These are phyloP conservation scores for Xylaria polymorpha DNA, from an alignment of 2,329 filamentous ascomycete genomes.

Conservation along the genomic window DNA sequence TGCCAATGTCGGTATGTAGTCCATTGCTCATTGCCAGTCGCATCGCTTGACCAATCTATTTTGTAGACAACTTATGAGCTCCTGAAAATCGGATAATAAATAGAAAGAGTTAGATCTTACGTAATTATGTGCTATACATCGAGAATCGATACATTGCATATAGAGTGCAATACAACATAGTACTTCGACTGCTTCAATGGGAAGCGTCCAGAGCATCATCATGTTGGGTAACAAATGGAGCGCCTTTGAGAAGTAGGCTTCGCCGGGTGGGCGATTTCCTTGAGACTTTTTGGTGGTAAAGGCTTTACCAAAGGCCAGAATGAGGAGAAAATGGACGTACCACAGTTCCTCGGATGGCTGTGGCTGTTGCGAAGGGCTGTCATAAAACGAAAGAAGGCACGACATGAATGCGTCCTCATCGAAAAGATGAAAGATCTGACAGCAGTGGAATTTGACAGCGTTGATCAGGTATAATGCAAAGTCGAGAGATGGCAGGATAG, in stretches of 20 bases:
- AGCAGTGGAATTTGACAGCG: conserved; percentile 13
- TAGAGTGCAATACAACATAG: conserved; percentile 17
- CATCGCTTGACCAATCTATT: conserved; percentile 19
- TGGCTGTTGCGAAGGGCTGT: not conserved
- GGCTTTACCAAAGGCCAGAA: conserved; percentile 16
- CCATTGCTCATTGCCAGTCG: conserved; percentile 12
- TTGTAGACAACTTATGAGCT: not conserved
- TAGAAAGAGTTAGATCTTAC: not conserved
- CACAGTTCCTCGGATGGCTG: conserved; percentile 3
- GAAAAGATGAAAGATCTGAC: conserved; percentile 18
- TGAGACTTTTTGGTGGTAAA: conserved; percentile 9
- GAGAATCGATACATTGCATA: conserved; percentile 6
- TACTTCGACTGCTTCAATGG: conserved; percentile 3
- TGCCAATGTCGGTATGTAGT: conserved; percentile 7
- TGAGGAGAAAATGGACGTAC: conserved; percentile 19
- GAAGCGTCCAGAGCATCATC: conserved; percentile 10
- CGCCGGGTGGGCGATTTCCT: conserved; percentile 6
- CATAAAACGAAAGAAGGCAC: conserved; percentile 8
- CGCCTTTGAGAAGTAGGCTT: conserved; percentile 11
- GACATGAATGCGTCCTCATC: conserved; percentile 5
- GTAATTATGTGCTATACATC: conserved; percentile 8
- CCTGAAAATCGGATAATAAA: not conserved
- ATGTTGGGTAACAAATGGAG: conserved; percentile 13
- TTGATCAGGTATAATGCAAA: conserved; percentile 17
- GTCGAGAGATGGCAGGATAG: conserved; percentile 14